A percentile compares a stretch with the other conserved stretches of the same genome.
These are phyloP conservation scores for Dryas octopetala DNA, from an alignment of 306 rosid genomes.

Conservation along the genomic window DNA sequence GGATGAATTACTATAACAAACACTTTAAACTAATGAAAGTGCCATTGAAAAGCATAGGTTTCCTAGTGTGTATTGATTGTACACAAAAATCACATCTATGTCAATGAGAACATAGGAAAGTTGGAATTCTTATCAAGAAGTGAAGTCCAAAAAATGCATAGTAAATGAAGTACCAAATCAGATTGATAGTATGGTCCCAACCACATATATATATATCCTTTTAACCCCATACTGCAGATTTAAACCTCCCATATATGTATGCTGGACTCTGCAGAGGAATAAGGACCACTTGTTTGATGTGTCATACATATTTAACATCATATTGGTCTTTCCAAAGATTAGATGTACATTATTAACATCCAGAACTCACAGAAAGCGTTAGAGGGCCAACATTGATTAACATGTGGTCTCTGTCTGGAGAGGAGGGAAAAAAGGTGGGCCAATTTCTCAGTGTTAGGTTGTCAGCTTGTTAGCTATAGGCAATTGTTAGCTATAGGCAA, in stretches of 20 bases:
- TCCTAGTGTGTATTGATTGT: not conserved
- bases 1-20: not conserved
- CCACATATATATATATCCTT: not conserved
- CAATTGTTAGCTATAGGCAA: not conserved
- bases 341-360: not conserved
- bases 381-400: not conserved
- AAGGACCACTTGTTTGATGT: not conserved
- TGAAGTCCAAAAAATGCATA: not conserved
- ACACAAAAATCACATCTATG: not conserved
- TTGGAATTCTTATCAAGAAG: not conserved
- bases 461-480: not conserved
- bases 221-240: not conserved
- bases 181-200: too few relatives aligned
- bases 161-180: not conserved
- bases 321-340: constrained; percentile 1
- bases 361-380: not conserved
- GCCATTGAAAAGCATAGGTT: not conserved
- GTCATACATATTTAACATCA: not conserved
- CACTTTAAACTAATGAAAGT: not conserved
- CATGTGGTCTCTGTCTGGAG: not conserved
- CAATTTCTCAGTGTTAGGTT: not conserved
- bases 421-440: not conserved
- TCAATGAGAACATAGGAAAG: not conserved
- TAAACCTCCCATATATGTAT: not conserved
- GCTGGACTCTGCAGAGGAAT: not conserved